Conservation (phyloP, 169 alveolate genomes). For the Cryptosporidium ubiquitum region DNA sequence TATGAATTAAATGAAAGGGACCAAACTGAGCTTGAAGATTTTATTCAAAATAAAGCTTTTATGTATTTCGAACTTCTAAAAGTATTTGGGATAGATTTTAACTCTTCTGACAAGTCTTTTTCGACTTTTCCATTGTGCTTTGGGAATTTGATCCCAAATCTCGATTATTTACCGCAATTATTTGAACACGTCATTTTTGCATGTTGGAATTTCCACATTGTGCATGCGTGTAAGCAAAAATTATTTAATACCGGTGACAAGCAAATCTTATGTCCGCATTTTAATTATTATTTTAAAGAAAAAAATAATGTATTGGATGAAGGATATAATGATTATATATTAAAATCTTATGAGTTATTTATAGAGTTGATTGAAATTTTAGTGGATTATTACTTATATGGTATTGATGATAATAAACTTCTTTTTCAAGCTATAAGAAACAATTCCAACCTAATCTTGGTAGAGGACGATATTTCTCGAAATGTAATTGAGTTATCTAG, state of each 20-base stretch:
- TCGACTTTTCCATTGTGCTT: conserved; percentile 49
- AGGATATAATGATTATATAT: neutral
- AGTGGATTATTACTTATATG: conserved; percentile 33
- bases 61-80: neutral
- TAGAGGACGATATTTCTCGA: neutral
- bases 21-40: neutral
- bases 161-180: conserved; percentile 46
- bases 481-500: conserved; percentile 76
- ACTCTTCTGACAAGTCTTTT: neutral
- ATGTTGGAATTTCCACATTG: conserved; percentile 51
- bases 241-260: neutral
- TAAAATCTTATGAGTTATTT: neutral
- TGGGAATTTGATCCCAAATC: conserved; percentile 56
- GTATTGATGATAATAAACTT: conserved; percentile 10
- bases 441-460: conserved; percentile 18
- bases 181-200: conserved; percentile 24
- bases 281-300: neutral
- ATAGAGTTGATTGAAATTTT: neutral
- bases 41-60: neutral
- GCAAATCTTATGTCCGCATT: neutral
- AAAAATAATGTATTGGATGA: neutral
- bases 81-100: conserved; percentile 22
- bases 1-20: neutral
- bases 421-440: conserved; percentile 39
- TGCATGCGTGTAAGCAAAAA: neutral